Base-by-base conservation (phyloP, 2,329 filamentous ascomycete genomes). In the Ophiocordyceps camponoti-rufipedis region DNA sequence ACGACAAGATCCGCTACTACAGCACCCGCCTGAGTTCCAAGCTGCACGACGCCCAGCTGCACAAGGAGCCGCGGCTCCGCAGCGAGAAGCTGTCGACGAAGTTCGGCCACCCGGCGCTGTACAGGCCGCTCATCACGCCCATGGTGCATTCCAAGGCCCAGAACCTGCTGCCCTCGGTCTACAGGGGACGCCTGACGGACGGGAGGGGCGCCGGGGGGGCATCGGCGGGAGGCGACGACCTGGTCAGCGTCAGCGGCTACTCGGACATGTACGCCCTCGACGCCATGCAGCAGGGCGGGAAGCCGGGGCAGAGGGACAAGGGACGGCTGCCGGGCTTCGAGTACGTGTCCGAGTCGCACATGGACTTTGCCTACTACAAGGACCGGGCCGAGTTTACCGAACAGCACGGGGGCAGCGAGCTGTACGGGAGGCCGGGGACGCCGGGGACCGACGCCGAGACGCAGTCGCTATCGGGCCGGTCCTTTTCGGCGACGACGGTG, bases 71-170 rank as follows among this genome's bases (percentile, higher is more conserved):
- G 44, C 67, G 68, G 14, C 58, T 68, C 58, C 75, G 72, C 54
- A 80, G 63, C 57, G 87, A 82, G 60, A 82, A 75, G 55, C 74
- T 87, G 46, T 82, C 75, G 48, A 78, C 78, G 23, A 75, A 84
- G 28, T 98, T 95, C 58, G 88, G 87, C 2, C 86, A 98, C 58
- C 91, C 89, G 1, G 87, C 85, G 5, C 71, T 96, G 14, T 94
- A 91, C 67, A 84, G 83, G 61, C 82, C 84, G 4, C 71, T 96
- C 18, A 88, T 89, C 54, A 94, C 87, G 0, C 89, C 89, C 3
- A 95, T 96, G 88, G 89, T 96, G 4, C 82, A 93, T 55, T 82
- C 85, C 45, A 94, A 84, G 62, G 85, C 86, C 2, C 85, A 91
- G 55, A 87, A 91, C 48, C 72, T 91, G 39, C 72, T 98, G 10